Conservation (phyloP, 805 yeast genomes). For the Metschnikowia lunata region DNA sequence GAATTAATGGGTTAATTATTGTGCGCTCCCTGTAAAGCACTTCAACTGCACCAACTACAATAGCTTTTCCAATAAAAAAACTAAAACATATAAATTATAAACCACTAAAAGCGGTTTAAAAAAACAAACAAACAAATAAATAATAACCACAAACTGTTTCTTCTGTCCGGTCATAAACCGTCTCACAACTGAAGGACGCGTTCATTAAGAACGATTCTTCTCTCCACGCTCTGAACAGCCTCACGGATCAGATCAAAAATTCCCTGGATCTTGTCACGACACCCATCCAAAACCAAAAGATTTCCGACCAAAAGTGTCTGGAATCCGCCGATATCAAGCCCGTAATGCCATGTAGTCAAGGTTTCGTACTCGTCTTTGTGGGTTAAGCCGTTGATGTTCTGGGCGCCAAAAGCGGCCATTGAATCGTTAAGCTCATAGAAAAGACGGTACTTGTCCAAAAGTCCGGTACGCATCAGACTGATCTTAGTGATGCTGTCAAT, state of each 20-base stretch:
- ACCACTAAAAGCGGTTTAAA: too few species aligned
- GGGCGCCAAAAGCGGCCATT: neutral
- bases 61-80: too few species aligned
- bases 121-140: too few species aligned
- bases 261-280: neutral
- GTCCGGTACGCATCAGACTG: neutral
- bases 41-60: too few species aligned
- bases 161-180: too few species aligned
- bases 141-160: too few species aligned
- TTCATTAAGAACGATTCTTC: neutral
- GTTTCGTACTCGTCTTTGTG: conserved; percentile 3
- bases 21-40: too few species aligned
- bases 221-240: neutral
- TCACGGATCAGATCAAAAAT: neutral
- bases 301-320: conserved; percentile 1
- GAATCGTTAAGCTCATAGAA: conserved; percentile 1
- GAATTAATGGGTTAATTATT: too few species aligned
- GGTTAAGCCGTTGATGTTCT: conserved; percentile 1
- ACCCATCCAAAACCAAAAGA: neutral
- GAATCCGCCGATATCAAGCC: neutral
- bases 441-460: conserved; percentile 2
- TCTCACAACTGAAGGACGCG: too few species aligned
- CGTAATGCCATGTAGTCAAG: conserved; percentile 3
- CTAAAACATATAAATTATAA: too few species aligned
- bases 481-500: neutral